Base-by-base conservation (phyloP, 2,329 filamentous ascomycete species). In the Colletotrichum tropicicola region DNA sequence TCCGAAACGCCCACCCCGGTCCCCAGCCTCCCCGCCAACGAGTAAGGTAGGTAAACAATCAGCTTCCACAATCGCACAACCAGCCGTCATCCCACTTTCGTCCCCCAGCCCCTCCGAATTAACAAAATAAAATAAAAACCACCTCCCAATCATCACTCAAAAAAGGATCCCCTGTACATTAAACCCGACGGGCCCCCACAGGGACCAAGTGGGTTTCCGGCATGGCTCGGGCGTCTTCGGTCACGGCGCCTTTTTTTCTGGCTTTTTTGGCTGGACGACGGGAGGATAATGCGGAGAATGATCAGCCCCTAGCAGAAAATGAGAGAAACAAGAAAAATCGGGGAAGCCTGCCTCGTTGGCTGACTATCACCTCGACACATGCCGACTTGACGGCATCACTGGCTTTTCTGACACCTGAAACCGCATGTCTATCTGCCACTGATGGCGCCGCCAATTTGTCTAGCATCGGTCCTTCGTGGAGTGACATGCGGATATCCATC, bases 271-370 rank as follows among this genome's bases (percentile, higher is more conserved):
- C 61, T 65, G 61, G 61, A 45, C 35, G 57, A 65, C 61, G 57
- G 61, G 61, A 65, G 61, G 61, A 61, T 25, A 49, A 28, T 23
- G 28, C 45, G 59, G 37, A 39, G 59, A 58, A 49, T 60, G 61
- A 65, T 61, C 61, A 61, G 32, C 61, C 61, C 49, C 56, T 61
- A 61, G 54, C 60, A 59, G 37, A 61, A 57, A 49, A 65, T 27
- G 56, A 43, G 41, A 25, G 6, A 35, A 54, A 53, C 47, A 35
- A 47, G 41, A 25, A 64, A 37, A 43, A 54, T n/a, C 15, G 43
- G 54, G 54, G 30, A 48, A 30, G 6, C 27, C 12, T n/a, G 27
- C 21, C 3, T 32, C 28, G 5, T 12, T 12, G 8, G 8, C 12
- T 32, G 5, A 32, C 28, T 5, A 9, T n/a, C n/a, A n/a, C n/a